Evolutionary conservation across 1,284 basidiomycete genomes (phyloP).

Genomic region (Cystobasidiaceae sp.): DNA sequence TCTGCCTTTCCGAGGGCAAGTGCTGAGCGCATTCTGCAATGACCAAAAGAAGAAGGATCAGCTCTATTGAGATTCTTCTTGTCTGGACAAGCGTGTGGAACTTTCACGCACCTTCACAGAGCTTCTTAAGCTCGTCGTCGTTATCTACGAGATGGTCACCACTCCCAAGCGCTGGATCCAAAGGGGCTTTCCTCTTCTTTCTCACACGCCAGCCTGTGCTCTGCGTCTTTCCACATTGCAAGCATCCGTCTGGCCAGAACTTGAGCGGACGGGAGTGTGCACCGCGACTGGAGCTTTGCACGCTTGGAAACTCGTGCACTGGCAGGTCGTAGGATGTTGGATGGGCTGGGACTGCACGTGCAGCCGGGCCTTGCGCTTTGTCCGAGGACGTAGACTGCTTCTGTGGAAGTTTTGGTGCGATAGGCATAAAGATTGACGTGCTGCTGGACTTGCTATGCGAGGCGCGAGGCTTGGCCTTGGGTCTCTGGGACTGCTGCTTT

Average conservation of each 20-base stretch:
- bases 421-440: no score
- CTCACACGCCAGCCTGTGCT: conserved; percentile 11
- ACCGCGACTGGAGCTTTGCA: background rate
- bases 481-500: no score
- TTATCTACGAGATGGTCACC: background rate
- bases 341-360: no score
- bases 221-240: conserved; percentile 11
- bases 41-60: conserved; percentile 1
- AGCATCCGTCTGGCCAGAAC: conserved; percentile 19
- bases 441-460: no score
- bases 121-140: conserved; percentile 7
- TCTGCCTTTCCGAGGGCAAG: conserved; percentile 14
- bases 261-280: background rate
- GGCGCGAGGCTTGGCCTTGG: no score
- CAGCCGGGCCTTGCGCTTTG: no score
- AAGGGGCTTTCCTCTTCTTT: conserved; percentile 1
- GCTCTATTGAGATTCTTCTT: no score
- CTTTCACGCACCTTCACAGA: conserved; percentile 14
- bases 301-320: no score
- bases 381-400: no score
- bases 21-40: conserved; percentile 26
- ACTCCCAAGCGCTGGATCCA: background rate
- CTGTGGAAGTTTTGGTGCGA: no score
- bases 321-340: no score
- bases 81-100: background rate